phyloP scores from a whole-genome alignment of 345 rosid species.

The Isatis tinctoria region DNA sequence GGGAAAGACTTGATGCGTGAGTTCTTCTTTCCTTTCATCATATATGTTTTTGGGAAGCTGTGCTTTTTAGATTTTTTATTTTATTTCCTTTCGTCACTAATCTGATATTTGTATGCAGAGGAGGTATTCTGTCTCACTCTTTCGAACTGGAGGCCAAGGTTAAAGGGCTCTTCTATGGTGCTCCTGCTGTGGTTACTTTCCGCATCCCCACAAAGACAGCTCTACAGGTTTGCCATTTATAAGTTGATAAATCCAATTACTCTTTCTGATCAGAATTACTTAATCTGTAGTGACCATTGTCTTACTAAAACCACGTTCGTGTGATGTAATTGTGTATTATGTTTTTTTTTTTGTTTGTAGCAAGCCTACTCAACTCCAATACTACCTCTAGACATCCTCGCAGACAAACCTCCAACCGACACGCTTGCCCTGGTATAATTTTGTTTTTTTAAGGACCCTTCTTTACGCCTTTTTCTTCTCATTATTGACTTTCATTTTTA shows the following conservation, averaged over 20 bases:
- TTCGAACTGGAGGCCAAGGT: conserved; percentile 84
- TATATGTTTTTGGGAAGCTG: neutral
- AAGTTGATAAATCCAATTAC: too few relatives aligned
- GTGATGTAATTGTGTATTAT: neutral
- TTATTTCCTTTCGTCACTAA: neutral
- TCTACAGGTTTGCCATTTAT: conserved; percentile 55
- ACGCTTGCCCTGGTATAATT: conserved; percentile 57
- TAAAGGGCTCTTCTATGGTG: conserved; percentile 71
- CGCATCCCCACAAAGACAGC: conserved; percentile 79
- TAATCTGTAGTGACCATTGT: neutral
- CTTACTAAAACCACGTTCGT: neutral
- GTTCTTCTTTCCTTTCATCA: conserved; percentile 27
- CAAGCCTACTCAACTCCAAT: conserved; percentile 82
- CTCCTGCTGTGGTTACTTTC: conserved; percentile 87
- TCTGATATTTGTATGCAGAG: conserved; percentile 40
- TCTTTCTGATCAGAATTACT: neutral
- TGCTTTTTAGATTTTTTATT: neutral
- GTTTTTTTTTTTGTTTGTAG: conserved; percentile 35
- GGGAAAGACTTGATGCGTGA: conserved; percentile 98
- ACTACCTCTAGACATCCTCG: conserved; percentile 78
- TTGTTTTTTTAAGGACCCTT: neutral
- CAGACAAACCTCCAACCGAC: conserved; percentile 72
- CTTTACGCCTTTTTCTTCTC: neutral
- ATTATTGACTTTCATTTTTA: conserved; percentile 16
- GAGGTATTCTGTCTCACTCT: conserved; percentile 72